Percentiles rank a stretch among this genome's conserved stretches.
Conservation (phyloP, 2,329 filamentous ascomycete genomes). For the Thielaviopsis cerberus region DNA sequence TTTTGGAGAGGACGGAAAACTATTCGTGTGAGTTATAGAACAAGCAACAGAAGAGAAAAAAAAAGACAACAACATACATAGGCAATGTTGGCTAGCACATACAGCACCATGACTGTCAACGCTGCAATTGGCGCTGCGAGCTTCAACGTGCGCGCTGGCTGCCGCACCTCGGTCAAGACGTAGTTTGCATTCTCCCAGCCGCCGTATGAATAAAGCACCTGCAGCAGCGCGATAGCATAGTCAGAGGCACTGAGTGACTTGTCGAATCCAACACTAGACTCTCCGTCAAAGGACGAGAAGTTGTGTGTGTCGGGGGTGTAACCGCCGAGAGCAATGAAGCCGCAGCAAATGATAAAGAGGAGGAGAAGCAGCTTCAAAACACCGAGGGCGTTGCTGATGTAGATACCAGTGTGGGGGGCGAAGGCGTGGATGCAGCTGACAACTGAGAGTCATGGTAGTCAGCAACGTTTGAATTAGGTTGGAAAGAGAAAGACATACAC, state of each 20-base stretch:
- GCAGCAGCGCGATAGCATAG: slow-evolving; percentile 30
- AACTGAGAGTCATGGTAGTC: neutral
- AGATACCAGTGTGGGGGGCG: slow-evolving; percentile 38
- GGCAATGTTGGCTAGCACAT: slow-evolving; percentile 45
- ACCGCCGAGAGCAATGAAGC: slow-evolving; percentile 37
- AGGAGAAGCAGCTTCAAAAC: slow-evolving; percentile 42
- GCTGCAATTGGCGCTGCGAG: slow-evolving; percentile 37
- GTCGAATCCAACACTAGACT: slow-evolving; percentile 10
- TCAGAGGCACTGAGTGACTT: neutral
- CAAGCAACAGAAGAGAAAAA: neutral
- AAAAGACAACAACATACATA: slow-evolving; percentile 20
- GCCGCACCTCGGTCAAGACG: slow-evolving; percentile 37
- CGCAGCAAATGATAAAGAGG: slow-evolving; percentile 41
- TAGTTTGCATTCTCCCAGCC: slow-evolving; percentile 49
- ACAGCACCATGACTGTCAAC: slow-evolving; percentile 35
- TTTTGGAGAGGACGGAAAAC: slow-evolving; percentile 42
- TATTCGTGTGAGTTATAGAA: too few species aligned
- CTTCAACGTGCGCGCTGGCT: slow-evolving; percentile 33
- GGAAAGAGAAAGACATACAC: neutral
- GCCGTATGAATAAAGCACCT: slow-evolving; percentile 42
- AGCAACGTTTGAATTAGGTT: neutral
- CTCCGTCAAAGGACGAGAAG: slow-evolving; percentile 33
- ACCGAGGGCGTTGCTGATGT: slow-evolving; percentile 39
- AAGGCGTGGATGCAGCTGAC: slow-evolving; percentile 26
- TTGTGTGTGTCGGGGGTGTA: slow-evolving; percentile 34